Conservation (phyloP, 345 rosid genomes). For the Euphorbia pulcherrima region DNA sequence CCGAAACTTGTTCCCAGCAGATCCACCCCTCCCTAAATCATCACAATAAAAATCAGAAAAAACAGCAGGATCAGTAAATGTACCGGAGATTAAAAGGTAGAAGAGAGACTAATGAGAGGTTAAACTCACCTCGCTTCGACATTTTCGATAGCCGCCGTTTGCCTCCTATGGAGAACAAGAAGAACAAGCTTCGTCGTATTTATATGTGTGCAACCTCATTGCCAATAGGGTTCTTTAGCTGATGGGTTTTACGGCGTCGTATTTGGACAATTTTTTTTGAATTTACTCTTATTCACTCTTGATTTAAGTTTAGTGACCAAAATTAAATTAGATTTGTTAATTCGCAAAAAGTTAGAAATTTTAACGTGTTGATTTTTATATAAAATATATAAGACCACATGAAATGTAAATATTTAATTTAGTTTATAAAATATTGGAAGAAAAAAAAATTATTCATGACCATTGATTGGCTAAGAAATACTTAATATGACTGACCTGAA, state of each 20-base stretch:
- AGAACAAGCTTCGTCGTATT: background rate
- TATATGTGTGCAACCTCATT: too few relatives aligned
- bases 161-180: background rate
- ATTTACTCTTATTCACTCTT: background rate
- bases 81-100: background rate
- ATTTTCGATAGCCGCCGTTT: slow-evolving; percentile 22
- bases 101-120: background rate
- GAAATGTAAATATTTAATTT: too few relatives aligned
- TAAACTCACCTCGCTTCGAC: slow-evolving; percentile 41
- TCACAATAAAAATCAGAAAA: background rate
- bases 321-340: too few relatives aligned
- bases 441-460: too few relatives aligned
- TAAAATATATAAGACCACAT: too few relatives aligned
- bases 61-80: background rate
- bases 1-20: slow-evolving; percentile 90
- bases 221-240: slow-evolving; percentile 19
- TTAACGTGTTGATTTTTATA: too few relatives aligned
- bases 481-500: too few relatives aligned
- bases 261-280: background rate
- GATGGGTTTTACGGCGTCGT: too few relatives aligned
- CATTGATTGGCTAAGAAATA: too few relatives aligned
- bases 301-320: background rate
- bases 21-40: slow-evolving; percentile 74
- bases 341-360: too few relatives aligned
- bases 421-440: too few relatives aligned